phyloP scores from a whole-genome alignment of 805 yeast species.

The Candida methanosorbosa region DNA sequence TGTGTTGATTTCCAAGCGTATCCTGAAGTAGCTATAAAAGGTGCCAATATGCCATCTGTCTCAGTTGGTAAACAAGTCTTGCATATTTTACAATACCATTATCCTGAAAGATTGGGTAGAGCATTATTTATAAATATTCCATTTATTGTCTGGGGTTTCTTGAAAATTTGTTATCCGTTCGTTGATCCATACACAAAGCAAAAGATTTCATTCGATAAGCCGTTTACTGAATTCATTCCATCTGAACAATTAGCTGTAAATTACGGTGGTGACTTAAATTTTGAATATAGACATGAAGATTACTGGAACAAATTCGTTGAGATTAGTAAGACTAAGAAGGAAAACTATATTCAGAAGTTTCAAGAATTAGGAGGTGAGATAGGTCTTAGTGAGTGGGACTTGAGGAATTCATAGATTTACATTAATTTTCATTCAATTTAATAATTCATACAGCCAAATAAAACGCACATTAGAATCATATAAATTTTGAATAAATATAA shows the following conservation, averaged over 20 bases:
- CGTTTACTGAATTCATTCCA: slow-evolving; percentile 78
- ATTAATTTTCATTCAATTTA: too few species aligned
- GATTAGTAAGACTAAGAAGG: slow-evolving; percentile 49
- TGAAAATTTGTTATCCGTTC: slow-evolving; percentile 90
- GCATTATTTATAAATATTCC: slow-evolving; percentile 91
- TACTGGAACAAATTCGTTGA: slow-evolving; percentile 74
- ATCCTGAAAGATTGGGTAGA: slow-evolving; percentile 92
- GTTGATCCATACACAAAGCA: slow-evolving; percentile 94
- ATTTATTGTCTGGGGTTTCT: slow-evolving; percentile 88
- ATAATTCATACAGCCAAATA: too few species aligned
- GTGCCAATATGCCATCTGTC: slow-evolving; percentile 70
- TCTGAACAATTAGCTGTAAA: slow-evolving; percentile 67
- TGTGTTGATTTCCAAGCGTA: slow-evolving; percentile 88
- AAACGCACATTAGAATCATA: too few species aligned
- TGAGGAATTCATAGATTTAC: too few species aligned
- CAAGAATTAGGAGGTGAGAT: slow-evolving; percentile 59
- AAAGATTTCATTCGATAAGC: slow-evolving; percentile 86
- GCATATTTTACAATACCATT: slow-evolving; percentile 89
- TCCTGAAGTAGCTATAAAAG: slow-evolving; percentile 38
- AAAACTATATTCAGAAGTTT: slow-evolving; percentile 56
- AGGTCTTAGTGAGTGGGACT: slow-evolving; percentile 77
- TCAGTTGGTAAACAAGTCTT: slow-evolving; percentile 84
- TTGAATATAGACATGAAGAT: slow-evolving; percentile 68
- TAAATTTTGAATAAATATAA: too few species aligned
- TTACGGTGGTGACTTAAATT: slow-evolving; percentile 81